Conservation (phyloP, 106 monocot genomes). For the Dendrobium officinale region DNA sequence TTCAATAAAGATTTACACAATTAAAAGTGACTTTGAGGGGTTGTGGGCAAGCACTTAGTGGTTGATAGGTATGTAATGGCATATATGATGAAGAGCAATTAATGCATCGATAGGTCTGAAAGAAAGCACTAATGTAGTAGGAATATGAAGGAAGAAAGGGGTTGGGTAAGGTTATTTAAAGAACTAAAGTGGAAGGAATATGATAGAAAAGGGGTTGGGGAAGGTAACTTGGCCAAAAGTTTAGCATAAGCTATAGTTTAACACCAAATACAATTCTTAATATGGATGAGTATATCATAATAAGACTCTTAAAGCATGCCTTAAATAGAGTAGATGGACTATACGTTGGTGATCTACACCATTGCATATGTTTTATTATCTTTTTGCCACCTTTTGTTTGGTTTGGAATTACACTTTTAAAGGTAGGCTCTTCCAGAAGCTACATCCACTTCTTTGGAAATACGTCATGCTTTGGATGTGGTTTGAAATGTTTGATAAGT, state of each 20-base stretch:
- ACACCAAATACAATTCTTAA: not conserved
- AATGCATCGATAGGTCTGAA: not conserved
- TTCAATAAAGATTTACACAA: not conserved
- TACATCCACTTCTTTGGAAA: not conserved
- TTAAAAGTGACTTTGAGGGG: not conserved
- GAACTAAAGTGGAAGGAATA: too few relatives aligned
- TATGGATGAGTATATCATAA: not conserved
- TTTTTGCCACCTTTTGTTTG: too few relatives aligned
- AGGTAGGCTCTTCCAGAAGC: not conserved
- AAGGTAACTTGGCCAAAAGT: not conserved
- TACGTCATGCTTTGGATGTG: not conserved
- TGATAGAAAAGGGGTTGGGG: too few relatives aligned
- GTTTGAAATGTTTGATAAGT: not conserved
- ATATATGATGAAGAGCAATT: not conserved
- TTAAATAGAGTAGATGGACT: not conserved
- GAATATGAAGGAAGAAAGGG: too few relatives aligned
- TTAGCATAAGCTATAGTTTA: not conserved
- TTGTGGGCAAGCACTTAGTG: not conserved
- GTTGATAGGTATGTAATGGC: not conserved
- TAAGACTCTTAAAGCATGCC: not conserved
- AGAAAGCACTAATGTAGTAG: not conserved
- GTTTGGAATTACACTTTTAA: too few relatives aligned
- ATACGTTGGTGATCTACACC: not conserved
- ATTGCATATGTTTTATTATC: not conserved
- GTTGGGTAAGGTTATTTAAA: too few relatives aligned